phyloP scores from a whole-genome alignment of 805 yeast species.

The Blastobotrys parvus region DNA sequence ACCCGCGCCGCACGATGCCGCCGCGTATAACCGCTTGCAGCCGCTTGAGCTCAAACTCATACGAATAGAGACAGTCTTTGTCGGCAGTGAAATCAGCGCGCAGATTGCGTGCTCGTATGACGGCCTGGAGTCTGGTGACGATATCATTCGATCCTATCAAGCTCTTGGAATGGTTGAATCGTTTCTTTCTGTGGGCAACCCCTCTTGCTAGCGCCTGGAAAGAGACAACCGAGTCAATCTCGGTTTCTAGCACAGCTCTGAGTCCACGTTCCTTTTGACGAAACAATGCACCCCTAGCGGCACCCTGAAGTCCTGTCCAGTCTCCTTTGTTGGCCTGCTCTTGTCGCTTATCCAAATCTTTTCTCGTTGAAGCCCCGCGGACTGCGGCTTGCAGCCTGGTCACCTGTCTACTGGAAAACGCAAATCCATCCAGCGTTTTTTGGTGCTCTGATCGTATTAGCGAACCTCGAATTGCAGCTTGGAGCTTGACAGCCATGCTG shows the following conservation, averaged over 20 bases:
- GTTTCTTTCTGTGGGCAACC: background rate
- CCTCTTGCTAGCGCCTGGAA: conserved; percentile 20
- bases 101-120: conserved; percentile 12
- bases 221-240: conserved; percentile 13
- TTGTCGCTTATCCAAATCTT: background rate
- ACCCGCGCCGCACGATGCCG: conserved; percentile 44
- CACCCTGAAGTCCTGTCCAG: conserved; percentile 14
- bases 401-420: too few species aligned
- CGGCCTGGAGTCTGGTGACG: conserved; percentile 15
- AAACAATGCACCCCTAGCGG: conserved; percentile 16
- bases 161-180: background rate
- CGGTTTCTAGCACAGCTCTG: conserved; percentile 8
- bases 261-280: conserved; percentile 14
- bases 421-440: too few species aligned
- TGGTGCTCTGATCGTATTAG: background rate
- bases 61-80: conserved; percentile 12
- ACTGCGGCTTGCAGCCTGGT: background rate
- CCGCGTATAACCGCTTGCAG: conserved; percentile 61
- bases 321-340: background rate
- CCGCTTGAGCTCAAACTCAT: conserved; percentile 28
- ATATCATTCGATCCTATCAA: background rate
- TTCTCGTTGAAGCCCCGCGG: background rate
- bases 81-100: conserved; percentile 4
- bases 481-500: background rate
- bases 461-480: background rate